Base-by-base conservation (phyloP, 2,329 filamentous ascomycete genomes). In the Parastagonospora avenae region DNA sequence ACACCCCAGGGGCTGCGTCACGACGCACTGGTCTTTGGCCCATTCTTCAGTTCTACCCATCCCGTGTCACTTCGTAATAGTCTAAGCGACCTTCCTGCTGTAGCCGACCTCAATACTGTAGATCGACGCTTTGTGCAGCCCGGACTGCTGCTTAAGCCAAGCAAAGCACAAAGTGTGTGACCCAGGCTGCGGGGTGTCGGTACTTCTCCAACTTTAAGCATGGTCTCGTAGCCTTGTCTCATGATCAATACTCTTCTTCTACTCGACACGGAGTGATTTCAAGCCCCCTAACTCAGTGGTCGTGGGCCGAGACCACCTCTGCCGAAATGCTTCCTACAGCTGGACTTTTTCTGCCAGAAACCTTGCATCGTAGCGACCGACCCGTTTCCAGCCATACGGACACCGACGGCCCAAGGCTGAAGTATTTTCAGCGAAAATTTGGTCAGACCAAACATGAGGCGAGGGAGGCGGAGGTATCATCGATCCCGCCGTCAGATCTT, bases 311-410 rank as follows among this genome's bases (percentile, higher is more conserved):
- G 9, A 7, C 29, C 14, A 27, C 28, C 16, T 35, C 28, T 48
- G 43, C 8, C 46, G 37, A 31, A 7, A 59, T 56, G 53, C 41
- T 56, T 33, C 53, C 55, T 16, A 16, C 42, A 12, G 61, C 59
- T 8, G 60, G 58, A 29, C 46, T 64, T 7, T 67, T 59, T 27
- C 51, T 67, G 19, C 60, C 60, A 4, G 55, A 61, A 16, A 63
- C 45, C 36, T 46, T 64, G 16, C 52, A 64, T 31, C 42, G 45
- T 29, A 36, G 36, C 24, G 35, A 46, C 7, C 32, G 36, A 29
- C 33, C 46, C 19, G 48, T 30, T 10, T 19, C 39, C 30, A 44
- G 40, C 27, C 19, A 47, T 45, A 47, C 35, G 24, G 45, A 48
- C 15, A 35, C 39, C n/a, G 50, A 54, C 4, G 28, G 38, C 3